These are phyloP conservation scores for Exophiala bonariae DNA, from an alignment of 2,329 filamentous ascomycete species.

Conservation along the genomic window DNA sequence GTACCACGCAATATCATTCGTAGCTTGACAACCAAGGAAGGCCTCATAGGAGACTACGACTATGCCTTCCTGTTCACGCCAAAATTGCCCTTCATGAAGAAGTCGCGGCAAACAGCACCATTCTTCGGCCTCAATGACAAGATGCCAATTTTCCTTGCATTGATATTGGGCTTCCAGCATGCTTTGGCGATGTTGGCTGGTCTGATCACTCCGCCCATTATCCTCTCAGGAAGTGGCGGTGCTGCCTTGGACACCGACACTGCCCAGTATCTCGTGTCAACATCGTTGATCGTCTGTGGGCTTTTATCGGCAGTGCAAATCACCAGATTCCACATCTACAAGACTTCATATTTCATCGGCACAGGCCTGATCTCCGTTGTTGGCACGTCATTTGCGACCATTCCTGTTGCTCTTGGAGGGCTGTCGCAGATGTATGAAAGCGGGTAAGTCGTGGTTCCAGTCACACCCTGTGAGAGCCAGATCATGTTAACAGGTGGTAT, in stretches of 20 bases:
- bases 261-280: slow-evolving; percentile 67
- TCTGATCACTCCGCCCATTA: slow-evolving; percentile 64
- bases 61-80: slow-evolving; percentile 85
- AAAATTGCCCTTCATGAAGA: slow-evolving; percentile 78
- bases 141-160: slow-evolving; percentile 66
- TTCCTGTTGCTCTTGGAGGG: slow-evolving; percentile 63
- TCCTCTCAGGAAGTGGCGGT: slow-evolving; percentile 56
- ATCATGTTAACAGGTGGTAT: slow-evolving; percentile 31
- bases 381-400: slow-evolving; percentile 67
- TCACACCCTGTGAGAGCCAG: background rate
- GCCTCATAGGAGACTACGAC: slow-evolving; percentile 81
- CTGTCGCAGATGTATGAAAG: slow-evolving; percentile 59
- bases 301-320: slow-evolving; percentile 66
- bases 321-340: slow-evolving; percentile 62
- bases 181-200: slow-evolving; percentile 65
- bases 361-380: slow-evolving; percentile 68
- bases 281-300: slow-evolving; percentile 66
- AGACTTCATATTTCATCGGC: slow-evolving; percentile 63
- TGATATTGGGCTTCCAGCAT: slow-evolving; percentile 69
- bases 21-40: slow-evolving; percentile 54
- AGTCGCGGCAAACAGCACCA: slow-evolving; percentile 55
- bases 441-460: background rate
- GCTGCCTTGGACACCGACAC: slow-evolving; percentile 57
- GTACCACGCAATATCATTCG: slow-evolving; percentile 33
- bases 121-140: slow-evolving; percentile 69